Base-by-base conservation (phyloP, 2,329 filamentous ascomycete species). In the Cryphonectria radicalis region DNA sequence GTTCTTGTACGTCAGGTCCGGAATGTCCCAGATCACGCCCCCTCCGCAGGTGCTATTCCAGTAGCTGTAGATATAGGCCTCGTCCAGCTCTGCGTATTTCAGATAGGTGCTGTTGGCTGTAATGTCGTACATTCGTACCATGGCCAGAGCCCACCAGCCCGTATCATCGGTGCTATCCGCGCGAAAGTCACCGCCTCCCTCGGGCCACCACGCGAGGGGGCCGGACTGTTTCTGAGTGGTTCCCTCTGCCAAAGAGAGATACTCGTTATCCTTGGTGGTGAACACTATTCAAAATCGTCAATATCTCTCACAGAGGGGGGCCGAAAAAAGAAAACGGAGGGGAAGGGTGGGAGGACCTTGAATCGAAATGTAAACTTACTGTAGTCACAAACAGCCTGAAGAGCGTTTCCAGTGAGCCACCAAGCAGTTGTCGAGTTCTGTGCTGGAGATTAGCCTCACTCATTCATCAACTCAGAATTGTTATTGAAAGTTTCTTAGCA, bases 101-200 rank as follows among this genome's bases (percentile, higher is more conserved):
- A 91, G 84, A 74, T 88, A 91, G n/a, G 82, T 81, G 1, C 74
- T 50, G 62, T 89, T 80, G 3, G 81, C 79, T 0, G 88, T 88
- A 22, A 88, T 79, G 75, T 91, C 89, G 75, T 84, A 89, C 5
- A 86, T 81, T 35, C 85, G 83, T 68, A 90, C 86, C 82, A 88
- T 85, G 25, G 82, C 88, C 71, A 90, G 81, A 13, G 85, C 88
- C 89, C 89, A 91, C 89, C 89, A 90, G n/a, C 87, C 84, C 76
- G 88, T 86, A 75, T 90, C 89, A 73, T 91, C 89, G 74, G 81
- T 83, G 67, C 78, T 80, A 67, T 81, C 80, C 25, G 78, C 81
- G 55, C 81, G 80, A 74, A 83, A 83, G 55, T 79, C 74, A 28
- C 81, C 82, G 19, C 74, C 77, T 22, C 80, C 81, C 55, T 80